Conservation (phyloP, 352 stramenopile genomes). For the Globisporangium parvum region DNA sequence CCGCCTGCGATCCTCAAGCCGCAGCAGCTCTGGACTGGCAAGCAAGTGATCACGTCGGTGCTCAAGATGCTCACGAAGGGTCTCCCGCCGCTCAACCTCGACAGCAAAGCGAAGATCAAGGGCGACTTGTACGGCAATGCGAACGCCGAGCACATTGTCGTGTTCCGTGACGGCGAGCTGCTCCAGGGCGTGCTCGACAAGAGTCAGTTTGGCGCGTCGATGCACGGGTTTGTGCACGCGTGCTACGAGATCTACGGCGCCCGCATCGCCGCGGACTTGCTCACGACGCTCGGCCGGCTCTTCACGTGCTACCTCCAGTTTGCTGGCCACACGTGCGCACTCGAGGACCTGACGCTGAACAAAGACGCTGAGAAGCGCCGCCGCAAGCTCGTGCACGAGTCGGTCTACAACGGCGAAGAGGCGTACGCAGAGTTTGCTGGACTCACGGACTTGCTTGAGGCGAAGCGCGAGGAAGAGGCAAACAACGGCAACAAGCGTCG, state of each 20-base stretch:
- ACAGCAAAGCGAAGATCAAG: constrained; percentile 97
- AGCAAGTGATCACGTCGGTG: constrained; percentile 98
- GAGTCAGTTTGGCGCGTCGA: constrained; percentile 96
- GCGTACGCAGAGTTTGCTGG: constrained; percentile 83
- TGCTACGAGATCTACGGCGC: constrained; percentile 91
- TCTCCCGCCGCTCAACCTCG: constrained; percentile 86
- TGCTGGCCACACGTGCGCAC: constrained; percentile 96
- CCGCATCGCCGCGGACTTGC: constrained; percentile 76
- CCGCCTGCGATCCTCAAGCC: constrained; percentile 98
- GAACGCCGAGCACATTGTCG: constrained; percentile 95
- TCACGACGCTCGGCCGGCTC: constrained; percentile 85
- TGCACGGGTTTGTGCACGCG: constrained; percentile 97
- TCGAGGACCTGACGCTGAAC: constrained; percentile 98
- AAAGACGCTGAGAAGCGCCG: constrained; percentile 89
- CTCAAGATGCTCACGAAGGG: constrained; percentile 92
- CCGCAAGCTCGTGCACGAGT: constrained; percentile 84
- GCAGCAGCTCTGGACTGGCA: constrained; percentile 96
- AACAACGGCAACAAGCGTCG: constrained; percentile 51
- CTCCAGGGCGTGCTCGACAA: constrained; percentile 98
- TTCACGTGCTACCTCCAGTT: constrained; percentile 99
- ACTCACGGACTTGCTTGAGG: constrained; percentile 55
- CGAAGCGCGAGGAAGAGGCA: constrained; percentile 48
- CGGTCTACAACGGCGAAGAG: constrained; percentile 73
- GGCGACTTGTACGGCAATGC: constrained; percentile 91
- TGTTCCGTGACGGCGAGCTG: constrained; percentile 95